A percentile compares a stretch with the other conserved stretches of the same genome.
phyloP scores from a whole-genome alignment of 257 asterid species.

The Craterostigma plantagineum region DNA sequence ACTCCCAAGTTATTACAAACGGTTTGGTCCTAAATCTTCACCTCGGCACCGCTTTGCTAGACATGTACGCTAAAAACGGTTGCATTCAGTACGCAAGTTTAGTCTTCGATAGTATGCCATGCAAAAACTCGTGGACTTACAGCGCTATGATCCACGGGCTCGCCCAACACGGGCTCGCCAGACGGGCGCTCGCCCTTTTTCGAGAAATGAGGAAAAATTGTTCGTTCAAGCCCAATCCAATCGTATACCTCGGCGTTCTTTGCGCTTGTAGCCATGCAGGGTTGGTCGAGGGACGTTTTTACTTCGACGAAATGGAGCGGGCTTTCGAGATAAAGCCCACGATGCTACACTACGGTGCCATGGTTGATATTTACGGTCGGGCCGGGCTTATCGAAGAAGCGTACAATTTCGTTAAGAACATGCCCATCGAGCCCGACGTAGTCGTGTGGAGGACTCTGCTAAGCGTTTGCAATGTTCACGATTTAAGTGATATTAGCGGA shows the following conservation, averaged over 20 bases:
- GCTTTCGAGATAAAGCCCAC: constrained; percentile 34
- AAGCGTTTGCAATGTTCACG: constrained; percentile 59
- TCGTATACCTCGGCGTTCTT: constrained; percentile 66
- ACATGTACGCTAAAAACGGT: constrained; percentile 73
- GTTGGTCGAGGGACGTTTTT: constrained; percentile 26
- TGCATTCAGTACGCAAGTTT: constrained; percentile 28
- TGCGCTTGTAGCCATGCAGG: constrained; percentile 79
- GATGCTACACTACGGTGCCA: constrained; percentile 50
- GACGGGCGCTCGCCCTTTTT: constrained; percentile 29
- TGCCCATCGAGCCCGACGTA: constrained; percentile 54
- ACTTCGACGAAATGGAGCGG: constrained; percentile 40
- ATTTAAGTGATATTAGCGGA: constrained; percentile 24
- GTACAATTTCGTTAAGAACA: constrained; percentile 21
- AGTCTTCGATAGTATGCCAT: constrained; percentile 28
- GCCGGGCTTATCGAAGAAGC: constrained; percentile 61
- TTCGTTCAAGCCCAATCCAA: constrained; percentile 36
- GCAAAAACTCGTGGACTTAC: constrained; percentile 71
- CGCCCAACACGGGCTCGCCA: constrained; percentile 61
- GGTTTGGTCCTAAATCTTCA: constrained; percentile 36
- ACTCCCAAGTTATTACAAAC: constrained; percentile 42
- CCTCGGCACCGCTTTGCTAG: constrained; percentile 58
- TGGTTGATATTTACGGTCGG: constrained; percentile 62
- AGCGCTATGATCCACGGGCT: constrained; percentile 64
- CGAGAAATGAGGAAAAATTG: constrained; percentile 21
- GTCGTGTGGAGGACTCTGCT: constrained; percentile 66